phyloP scores from a whole-genome alignment of 345 rosid genomes.

The Murraya koenigii region DNA sequence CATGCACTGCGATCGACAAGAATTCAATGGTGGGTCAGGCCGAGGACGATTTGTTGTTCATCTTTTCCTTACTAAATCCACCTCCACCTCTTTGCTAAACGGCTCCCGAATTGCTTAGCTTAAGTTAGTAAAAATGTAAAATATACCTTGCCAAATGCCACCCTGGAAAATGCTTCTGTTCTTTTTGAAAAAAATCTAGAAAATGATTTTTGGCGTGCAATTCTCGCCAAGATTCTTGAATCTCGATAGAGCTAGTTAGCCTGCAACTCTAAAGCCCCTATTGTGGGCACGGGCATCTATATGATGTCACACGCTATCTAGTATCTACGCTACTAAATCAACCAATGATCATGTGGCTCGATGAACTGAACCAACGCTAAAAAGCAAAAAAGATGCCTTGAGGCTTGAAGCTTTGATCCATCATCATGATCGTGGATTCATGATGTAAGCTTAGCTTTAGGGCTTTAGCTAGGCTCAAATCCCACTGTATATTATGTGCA shows the following conservation, averaged over 20 bases:
- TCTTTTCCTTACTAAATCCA: slow-evolving; percentile 9
- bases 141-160: no score
- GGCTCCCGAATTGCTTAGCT: no score
- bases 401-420: not conserved
- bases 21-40: slow-evolving; percentile 41
- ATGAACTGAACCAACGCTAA: not conserved
- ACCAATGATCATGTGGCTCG: not conserved
- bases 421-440: not conserved
- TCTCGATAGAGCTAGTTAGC: not conserved
- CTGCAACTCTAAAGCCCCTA: not conserved
- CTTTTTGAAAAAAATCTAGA: no score
- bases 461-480: not conserved
- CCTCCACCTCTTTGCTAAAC: slow-evolving; percentile 13
- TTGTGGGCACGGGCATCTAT: not conserved
- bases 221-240: not conserved
- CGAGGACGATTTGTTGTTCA: slow-evolving; percentile 6
- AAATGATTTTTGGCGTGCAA: not conserved
- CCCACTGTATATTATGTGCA: not conserved
- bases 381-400: no score
- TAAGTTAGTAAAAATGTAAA: no score
- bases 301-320: not conserved
- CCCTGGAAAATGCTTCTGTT: not conserved
- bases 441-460: no score
- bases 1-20: not conserved
- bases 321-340: not conserved